Conservation (phyloP, 495 filamentous ascomycete species). For the Annulohypoxylon bovei region DNA sequence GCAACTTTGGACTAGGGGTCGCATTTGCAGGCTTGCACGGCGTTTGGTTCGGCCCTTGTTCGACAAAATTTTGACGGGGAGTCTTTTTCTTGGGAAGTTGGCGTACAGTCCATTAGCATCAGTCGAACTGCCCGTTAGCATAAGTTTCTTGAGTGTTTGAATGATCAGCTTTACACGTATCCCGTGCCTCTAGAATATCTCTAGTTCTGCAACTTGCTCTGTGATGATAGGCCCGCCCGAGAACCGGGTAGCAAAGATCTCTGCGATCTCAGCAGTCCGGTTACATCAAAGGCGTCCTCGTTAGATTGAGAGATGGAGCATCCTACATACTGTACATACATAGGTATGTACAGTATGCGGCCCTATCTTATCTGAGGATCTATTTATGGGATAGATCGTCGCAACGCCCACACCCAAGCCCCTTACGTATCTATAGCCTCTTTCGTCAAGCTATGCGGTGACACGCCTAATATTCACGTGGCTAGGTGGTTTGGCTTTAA, state of each 20-base stretch:
- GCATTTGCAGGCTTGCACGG: conserved; percentile 32
- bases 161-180: neutral
- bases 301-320: too few species aligned
- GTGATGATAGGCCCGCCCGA: neutral
- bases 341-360: too few species aligned
- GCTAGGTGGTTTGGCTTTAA: too few species aligned
- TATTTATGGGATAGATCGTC: too few species aligned
- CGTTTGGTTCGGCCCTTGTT: conserved; percentile 26
- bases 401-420: too few species aligned
- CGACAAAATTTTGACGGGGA: conserved; percentile 8
- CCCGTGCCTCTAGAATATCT: neutral
- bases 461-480: too few species aligned
- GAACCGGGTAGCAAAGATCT: neutral
- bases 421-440: too few species aligned
- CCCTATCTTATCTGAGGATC: too few species aligned
- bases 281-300: too few species aligned
- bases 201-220: neutral
- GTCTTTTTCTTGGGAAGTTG: neutral
- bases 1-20: conserved; percentile 25
- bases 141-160: conserved; percentile 19
- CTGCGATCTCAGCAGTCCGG: too few species aligned
- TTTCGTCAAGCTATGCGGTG: too few species aligned
- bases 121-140: conserved; percentile 22
- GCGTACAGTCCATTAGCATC: conserved; percentile 29
- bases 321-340: too few species aligned